phyloP scores from a whole-genome alignment of 805 yeast genomes.

The Candida nonsorbophila region DNA sequence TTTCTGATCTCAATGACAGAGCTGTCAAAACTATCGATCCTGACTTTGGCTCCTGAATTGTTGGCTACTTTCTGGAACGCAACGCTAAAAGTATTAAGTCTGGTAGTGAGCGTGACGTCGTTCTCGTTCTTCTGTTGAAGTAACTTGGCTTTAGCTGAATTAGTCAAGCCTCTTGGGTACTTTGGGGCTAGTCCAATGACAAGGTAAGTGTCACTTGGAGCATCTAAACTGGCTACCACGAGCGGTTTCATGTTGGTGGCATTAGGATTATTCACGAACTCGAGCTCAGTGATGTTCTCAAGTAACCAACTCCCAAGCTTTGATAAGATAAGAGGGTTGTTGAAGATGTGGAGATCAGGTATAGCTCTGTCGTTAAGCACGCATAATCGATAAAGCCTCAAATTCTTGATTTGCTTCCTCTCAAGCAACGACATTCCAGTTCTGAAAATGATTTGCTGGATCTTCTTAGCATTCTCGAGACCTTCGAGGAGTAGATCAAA shows the following conservation, averaged over 20 bases:
- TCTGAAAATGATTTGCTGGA: constrained; percentile 78
- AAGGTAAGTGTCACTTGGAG: constrained; percentile 66
- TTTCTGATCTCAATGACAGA: constrained; percentile 85
- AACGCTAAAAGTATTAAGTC: constrained; percentile 76
- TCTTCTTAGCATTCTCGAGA: constrained; percentile 71
- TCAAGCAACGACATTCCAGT: constrained; percentile 90
- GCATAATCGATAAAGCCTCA: constrained; percentile 77
- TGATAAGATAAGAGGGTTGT: constrained; percentile 79
- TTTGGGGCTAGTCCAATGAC: constrained; percentile 89
- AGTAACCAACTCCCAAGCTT: constrained; percentile 88
- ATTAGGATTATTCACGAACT: constrained; percentile 37
- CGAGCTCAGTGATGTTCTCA: constrained; percentile 83
- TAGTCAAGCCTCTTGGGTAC: constrained; percentile 48
- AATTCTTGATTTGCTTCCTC: constrained; percentile 69
- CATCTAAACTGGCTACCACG: constrained; percentile 80
- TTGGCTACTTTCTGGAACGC: constrained; percentile 88
- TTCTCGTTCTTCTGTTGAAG: constrained; percentile 15
- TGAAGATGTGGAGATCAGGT: constrained; percentile 71
- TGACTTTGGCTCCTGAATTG: constrained; percentile 79
- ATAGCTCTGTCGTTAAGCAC: constrained; percentile 76
- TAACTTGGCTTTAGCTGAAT: constrained; percentile 27
- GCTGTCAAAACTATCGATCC: constrained; percentile 92
- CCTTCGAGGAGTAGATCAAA: constrained; percentile 62
- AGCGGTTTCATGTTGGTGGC: constrained; percentile 56
- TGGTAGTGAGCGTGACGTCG: constrained; percentile 36